phyloP scores from a whole-genome alignment of 2,329 filamentous ascomycete genomes.

The Ceratocystis colombiana region DNA sequence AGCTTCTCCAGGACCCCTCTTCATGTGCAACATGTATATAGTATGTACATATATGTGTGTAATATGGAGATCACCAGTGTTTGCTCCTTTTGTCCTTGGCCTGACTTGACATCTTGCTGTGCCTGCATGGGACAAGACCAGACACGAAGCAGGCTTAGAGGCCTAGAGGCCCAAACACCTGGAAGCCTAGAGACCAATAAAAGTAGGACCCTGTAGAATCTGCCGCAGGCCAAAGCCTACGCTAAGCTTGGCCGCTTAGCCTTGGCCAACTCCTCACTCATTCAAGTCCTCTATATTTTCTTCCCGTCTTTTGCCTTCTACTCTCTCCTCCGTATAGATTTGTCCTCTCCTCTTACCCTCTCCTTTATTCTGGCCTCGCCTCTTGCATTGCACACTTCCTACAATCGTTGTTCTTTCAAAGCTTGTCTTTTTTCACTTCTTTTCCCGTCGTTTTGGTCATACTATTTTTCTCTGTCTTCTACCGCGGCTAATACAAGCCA shows the following conservation, averaged over 20 bases:
- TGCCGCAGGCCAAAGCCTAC: not conserved
- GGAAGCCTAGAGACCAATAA: not conserved
- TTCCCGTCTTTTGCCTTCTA: not conserved
- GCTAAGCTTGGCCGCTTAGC: not conserved
- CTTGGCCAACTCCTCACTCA: not conserved
- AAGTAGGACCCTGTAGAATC: constrained; percentile 3
- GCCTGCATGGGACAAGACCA: constrained; percentile 10
- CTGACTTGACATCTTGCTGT: not conserved
- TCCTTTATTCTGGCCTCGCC: too few species aligned
- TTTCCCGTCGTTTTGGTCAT: not conserved
- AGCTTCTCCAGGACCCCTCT: not conserved
- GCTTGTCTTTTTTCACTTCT: not conserved
- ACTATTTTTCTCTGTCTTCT: not conserved
- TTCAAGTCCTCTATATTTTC: not conserved
- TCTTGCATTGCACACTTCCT: not conserved
- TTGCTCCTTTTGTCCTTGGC: constrained; percentile 7
- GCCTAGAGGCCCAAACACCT: not conserved
- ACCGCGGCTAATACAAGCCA: constrained; percentile 15
- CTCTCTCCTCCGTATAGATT: not conserved
- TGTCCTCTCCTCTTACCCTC: not conserved
- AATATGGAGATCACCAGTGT: not conserved
- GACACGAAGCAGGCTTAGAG: not conserved
- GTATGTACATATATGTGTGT: not conserved
- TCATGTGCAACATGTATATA: too few species aligned
- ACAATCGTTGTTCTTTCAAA: not conserved